phyloP scores from a whole-genome alignment of 2,329 filamentous ascomycete genomes.

The Rhexocercosporidium sp. region DNA sequence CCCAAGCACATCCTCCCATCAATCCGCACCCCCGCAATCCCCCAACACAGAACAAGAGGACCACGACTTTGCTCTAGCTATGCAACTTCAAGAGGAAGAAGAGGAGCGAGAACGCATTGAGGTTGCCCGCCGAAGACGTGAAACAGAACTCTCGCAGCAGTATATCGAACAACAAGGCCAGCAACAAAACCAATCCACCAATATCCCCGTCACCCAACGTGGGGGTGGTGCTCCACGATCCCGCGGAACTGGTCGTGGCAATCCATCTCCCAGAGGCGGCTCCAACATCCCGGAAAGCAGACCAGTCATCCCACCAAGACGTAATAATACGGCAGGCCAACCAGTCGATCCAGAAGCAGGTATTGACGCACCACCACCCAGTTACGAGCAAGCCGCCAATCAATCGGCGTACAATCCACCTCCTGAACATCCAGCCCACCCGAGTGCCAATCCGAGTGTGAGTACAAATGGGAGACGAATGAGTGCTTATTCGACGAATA shows the following conservation, averaged over 20 bases:
- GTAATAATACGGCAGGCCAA: conserved; percentile 39
- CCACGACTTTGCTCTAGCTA: conserved; percentile 80
- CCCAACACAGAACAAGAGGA: conserved; percentile 71
- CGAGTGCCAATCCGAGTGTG: conserved; percentile 28
- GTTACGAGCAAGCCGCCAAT: conserved; percentile 68
- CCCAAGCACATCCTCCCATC: conserved; percentile 16
- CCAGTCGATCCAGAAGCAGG: conserved; percentile 43
- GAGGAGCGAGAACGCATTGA: conserved; percentile 74
- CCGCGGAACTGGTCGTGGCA: conserved; percentile 9
- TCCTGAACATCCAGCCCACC: conserved; percentile 49
- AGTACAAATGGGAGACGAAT: conserved; percentile 20
- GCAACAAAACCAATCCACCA: conserved; percentile 36
- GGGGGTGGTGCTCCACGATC: conserved; percentile 31
- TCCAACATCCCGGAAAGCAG: conserved; percentile 40
- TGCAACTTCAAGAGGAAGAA: conserved; percentile 95
- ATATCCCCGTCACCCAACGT: conserved; percentile 36
- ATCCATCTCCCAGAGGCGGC: conserved; percentile 22
- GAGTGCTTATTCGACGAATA: conserved; percentile 31
- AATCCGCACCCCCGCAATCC: conserved; percentile 27
- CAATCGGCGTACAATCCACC: conserved; percentile 61
- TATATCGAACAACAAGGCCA: conserved; percentile 70
- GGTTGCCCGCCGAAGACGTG: conserved; percentile 65
- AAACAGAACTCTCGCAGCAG: conserved; percentile 71
- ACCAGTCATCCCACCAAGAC: conserved; percentile 51
- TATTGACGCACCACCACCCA: conserved; percentile 63